Evolutionary conservation across 225 moss, liverwort and hornwort genomes (phyloP), one percentile per base, ranked within the genome.

Genomic region (Asterella californica): DNA sequence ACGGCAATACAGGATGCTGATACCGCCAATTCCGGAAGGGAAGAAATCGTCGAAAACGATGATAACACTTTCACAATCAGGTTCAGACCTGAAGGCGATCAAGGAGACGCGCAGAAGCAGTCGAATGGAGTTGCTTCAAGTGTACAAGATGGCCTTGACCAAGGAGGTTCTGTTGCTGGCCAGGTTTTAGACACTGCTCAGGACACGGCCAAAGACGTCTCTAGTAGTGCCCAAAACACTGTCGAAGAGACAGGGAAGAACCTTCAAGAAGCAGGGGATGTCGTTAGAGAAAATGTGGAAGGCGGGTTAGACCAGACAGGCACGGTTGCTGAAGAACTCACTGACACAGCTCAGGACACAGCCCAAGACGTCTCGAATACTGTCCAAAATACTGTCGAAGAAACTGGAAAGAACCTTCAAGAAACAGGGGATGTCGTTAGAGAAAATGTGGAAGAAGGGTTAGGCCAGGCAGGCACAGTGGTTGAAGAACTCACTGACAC

Each of bases 401-500:
- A 81, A 45, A 83, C 84, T 42, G 89, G 83, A 32, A 79, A 74
- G 79, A 78, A 85, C 57, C 8, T 87, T 18, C 72, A 65, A 30
- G 76, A 78, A 77, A 59, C 86, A 30, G 86, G 84, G 8, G 60
- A 73, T 6, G 61, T 52, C 18, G 85, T 82, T 33, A 84, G 74
- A 32, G 87, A 88, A 2, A 86, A 87, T 32, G 68, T 90, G 0
- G 83, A 89, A 74, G 89, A 96, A 74, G 87, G 89, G 7, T 76
- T 88, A 15, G 88, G 90, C 57, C 86, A 91, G 54, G 86, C 82
- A 0, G 87, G 91, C 5, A 66, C 85, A 2, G 82, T 88, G 21
- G 92, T 67, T 0, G 82, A 84, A 21, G 93, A 96, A 79, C 59
- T 94, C 37, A 75, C 79, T 19, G 90, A 88, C 9, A 85, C 89